Evolutionary conservation across 352 stramenopile species (phyloP), one percentile per base, ranked within the genome.

Genomic region (Lagenidium giganteum): DNA sequence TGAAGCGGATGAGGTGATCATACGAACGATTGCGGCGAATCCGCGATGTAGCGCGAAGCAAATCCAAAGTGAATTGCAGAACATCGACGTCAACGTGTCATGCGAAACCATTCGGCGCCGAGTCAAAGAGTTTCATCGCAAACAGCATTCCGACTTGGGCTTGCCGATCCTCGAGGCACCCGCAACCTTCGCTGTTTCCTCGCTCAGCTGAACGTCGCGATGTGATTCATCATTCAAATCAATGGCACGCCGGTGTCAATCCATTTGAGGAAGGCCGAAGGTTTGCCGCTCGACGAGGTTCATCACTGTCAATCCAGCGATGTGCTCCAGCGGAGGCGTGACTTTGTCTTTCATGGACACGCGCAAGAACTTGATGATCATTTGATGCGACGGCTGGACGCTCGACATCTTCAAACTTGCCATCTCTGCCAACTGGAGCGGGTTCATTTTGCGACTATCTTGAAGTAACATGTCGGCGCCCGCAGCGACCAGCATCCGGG

Each of bases 301-400:
- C 14, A 67, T 57, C 46, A 86, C 76, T 2, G 79, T 92, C 29
- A 92, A 61, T 0, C 76, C 79, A 1, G 74, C 81, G 17, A 82
- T 74, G 56, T 89, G 62, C 41, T 92, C 70, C 13, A 92, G 66
- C n/a, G 76, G 71, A 33, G 76, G 79, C 20, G 76, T 87, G n/a
- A 58, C 76, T 18, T 69, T 45, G 34, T 84, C 60, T 18, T 85
- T 83, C 79, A 92, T 92, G 23, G 74, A 61, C 20, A 78, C 71
- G 28, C 79, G 76, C n/a, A 92, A 43, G 42, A 83, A 88, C 47
- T 87, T 86, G 45, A 83, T 73, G 57, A 92, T 85, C 71, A 92
- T 85, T 33, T 88, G 76, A 35, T 92, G 79, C 16, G 74, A 84
- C n/a, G 79, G 79, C 47, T 87, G 74, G 28, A 87, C 75, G 51